Base-by-base conservation (phyloP, 805 yeast species). In the Candida ortonii region DNA sequence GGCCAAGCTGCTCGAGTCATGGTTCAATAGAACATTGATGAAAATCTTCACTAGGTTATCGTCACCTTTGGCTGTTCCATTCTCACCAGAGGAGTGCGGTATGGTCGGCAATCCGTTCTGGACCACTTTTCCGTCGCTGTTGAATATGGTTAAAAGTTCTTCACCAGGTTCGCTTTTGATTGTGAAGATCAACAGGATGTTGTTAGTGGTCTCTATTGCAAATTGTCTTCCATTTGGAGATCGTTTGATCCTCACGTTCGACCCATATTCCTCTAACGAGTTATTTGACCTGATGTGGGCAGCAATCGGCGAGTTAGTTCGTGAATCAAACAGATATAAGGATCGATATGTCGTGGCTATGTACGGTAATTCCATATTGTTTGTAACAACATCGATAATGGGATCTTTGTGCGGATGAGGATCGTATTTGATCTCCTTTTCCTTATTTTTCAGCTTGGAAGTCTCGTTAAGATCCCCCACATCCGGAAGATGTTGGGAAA, bases 251-350 rank as follows among this genome's bases (percentile, higher is more conserved):
- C 56, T 48, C 16, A 47, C 28, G 50, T 78, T 77, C 7, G 46
- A 37, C 1, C 84, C 84, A 55, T 68, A 70, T 14, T 57, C 56
- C 16, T 61, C 57, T 11, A 77, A 38, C 3, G 79, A 71, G 14
- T 61, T 59, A 15, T 49, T 47, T 0, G 71, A 56, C 35, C 84
- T 53, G 6, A 62, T 55, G 44, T 74, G 76, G 3, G 65, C 64
- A 7, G 72, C 68, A 4, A 76, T 55, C 1, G 79, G 76, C 10
- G 71, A 56, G 29, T 67, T 56, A 3, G 75, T 71, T 39, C 53
- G 47, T 15, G 62, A 58, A 36, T 68, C 64, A 49, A 55, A 68
- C 21, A 69, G 32, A 40, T 64, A 68, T 3, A 68, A 33, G 5
- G 64, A 54, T n/a, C 64, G 40, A 33, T 52, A 49, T 2, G 73